phyloP scores from a whole-genome alignment of 1,284 basidiomycete species.

The Cryptococcus maquisensis region DNA sequence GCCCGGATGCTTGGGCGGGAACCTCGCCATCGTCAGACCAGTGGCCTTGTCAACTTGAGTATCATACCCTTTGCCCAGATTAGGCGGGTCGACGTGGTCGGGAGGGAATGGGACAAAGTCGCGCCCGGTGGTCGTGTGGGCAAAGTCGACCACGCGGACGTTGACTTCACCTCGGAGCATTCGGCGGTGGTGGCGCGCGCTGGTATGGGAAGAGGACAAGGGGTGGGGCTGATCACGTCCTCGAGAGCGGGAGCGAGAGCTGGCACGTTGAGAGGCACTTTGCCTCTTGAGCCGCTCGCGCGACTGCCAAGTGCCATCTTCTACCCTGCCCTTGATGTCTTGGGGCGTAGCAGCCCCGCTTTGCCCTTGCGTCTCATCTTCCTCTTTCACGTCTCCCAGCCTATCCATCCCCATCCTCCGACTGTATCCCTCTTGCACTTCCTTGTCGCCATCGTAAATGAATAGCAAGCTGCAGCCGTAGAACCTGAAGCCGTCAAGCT shows the following conservation, averaged over 20 bases:
- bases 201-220: constrained; percentile 5
- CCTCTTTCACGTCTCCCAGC: constrained; percentile 15
- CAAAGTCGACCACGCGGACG: constrained; percentile 97
- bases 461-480: constrained; percentile 96
- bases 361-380: constrained; percentile 5
- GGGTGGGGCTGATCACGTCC: constrained; percentile 1
- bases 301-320: constrained; percentile 21
- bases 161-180: constrained; percentile 78
- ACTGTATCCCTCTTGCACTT: constrained; percentile 63
- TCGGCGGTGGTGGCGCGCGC: constrained; percentile 18
- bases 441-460: constrained; percentile 93
- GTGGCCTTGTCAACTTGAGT: constrained; percentile 72
- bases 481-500: constrained; percentile 88
- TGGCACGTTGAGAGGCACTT: constrained; percentile 17
- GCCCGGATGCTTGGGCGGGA: constrained; percentile 84
- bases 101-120: constrained; percentile 68
- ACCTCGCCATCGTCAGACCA: constrained; percentile 75
- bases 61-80: constrained; percentile 69
- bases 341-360: neutral
- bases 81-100: constrained; percentile 30
- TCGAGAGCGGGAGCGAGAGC: constrained; percentile 6
- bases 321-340: neutral
- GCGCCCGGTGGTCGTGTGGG: constrained; percentile 91
- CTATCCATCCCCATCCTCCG: constrained; percentile 9
- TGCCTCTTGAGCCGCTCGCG: constrained; percentile 7